Base-by-base conservation (phyloP, 257 asterid genomes). In the Nicotiana benthamiana region DNA sequence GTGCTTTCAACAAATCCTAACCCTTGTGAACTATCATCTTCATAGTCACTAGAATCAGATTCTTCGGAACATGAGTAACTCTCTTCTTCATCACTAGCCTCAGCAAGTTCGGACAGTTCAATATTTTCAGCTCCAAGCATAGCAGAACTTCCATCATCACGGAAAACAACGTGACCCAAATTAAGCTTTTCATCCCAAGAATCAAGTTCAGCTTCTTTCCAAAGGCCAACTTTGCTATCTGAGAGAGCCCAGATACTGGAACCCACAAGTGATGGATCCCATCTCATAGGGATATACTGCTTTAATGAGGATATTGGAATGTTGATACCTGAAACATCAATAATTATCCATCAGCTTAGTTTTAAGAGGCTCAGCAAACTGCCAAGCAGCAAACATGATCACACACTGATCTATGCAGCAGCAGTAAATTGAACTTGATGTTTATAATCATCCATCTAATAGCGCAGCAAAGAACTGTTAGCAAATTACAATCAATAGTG, bases 131-230 rank as follows among this genome's bases (percentile, higher is more conserved):
- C 75, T 68, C 97, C 95, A 62, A 95, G 89, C 83, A 83, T 87
- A 60, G 87, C 87, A 43, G 96, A 92, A 83, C 87, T 91, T 82
- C 99, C 98, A 86, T 94, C 93, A 72, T 90, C 92, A 43, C 85
- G 87, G 75, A 92, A 93, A 79, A 95, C 91, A 65, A 95, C 91
- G 60, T 86, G 87, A 30, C 92, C 96, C 75, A 82, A 75, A 61
- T 83, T 82, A 80, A 90, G 92, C 79, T 86, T 78, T 80, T 86
- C 97, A 54, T 95, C 93, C 99, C 97, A 95, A 54, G 92, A 93
- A 84, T 86, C 91, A 10, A 93, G 89, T 86, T 95, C 97, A 68
- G 98, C 99, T 89, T 89, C 89, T 87, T 92, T 89, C 99, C 99
- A 93, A 75, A 95, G 83, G 75, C 96, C 96, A 52, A 61, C 77